Conservation (phyloP, 2,329 filamentous ascomycete species). For the Trichoderma lentiforme region DNA sequence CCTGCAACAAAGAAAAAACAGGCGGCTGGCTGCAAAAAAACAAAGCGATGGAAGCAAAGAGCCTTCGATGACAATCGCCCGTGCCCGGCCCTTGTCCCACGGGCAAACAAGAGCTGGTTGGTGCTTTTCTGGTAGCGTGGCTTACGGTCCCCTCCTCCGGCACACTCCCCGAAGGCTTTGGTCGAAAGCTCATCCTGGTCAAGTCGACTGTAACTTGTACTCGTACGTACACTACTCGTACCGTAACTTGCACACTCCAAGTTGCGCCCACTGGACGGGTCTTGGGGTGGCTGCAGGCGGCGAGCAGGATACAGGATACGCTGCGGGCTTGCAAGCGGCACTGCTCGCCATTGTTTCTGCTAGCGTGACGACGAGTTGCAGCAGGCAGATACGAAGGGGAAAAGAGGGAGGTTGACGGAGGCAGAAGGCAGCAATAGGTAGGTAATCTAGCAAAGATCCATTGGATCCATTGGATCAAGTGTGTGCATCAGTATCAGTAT, state of each 20-base stretch:
- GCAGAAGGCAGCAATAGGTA: not conserved
- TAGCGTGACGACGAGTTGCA: not conserved
- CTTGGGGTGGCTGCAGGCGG: slow-evolving; percentile 3
- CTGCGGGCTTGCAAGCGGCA: not conserved
- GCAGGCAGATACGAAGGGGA: slow-evolving; percentile 1
- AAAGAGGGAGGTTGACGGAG: not conserved
- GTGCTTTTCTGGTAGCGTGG: slow-evolving; percentile 14
- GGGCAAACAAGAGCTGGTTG: slow-evolving; percentile 18
- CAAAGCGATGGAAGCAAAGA: not conserved
- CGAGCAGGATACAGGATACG: not conserved
- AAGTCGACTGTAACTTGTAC: not conserved
- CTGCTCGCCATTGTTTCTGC: slow-evolving; percentile 3
- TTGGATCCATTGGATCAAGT: too few species aligned
- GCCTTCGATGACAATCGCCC: not conserved
- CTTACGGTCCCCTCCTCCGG: slow-evolving; percentile 12
- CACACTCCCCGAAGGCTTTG: slow-evolving; percentile 11
- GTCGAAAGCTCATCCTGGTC: slow-evolving; percentile 1
- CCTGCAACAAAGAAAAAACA: not conserved
- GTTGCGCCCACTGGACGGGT: not conserved
- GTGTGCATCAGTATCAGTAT: too few species aligned
- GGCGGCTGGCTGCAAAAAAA: not conserved
- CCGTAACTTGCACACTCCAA: not conserved
- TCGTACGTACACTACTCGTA: not conserved
- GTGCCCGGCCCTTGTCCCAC: slow-evolving; percentile 7
- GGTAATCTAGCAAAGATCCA: too few species aligned